Conservation (phyloP, 331 rosid species). For the Cydonia oblonga region DNA sequence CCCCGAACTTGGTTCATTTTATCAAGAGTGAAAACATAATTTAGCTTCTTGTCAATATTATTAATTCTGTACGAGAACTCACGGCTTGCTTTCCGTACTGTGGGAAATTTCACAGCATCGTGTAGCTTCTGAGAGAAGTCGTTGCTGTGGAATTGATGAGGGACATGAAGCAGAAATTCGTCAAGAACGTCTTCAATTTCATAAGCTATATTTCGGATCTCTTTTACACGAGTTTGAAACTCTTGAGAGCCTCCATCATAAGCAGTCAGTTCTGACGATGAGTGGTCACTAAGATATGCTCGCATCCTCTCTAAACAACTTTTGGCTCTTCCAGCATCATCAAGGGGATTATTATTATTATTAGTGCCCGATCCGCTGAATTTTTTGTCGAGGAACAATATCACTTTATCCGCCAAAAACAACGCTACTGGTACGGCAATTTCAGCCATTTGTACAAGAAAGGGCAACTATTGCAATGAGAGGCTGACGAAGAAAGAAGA, state of each 20-base stretch:
- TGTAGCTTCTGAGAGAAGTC: not conserved
- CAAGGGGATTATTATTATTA: too few species aligned
- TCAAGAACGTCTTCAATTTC: not conserved
- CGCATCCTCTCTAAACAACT: not conserved
- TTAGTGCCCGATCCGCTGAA: not conserved
- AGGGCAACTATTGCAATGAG: too few species aligned
- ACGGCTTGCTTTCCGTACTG: not conserved
- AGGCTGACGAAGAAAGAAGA: too few species aligned
- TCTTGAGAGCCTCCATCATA: not conserved
- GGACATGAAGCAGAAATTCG: not conserved
- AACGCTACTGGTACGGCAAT: not conserved
- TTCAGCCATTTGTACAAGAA: not conserved
- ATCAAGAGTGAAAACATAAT: rapidly evolving
- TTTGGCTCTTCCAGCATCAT: not conserved
- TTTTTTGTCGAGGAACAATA: not conserved
- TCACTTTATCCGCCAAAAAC: not conserved
- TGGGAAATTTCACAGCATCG: too few species aligned
- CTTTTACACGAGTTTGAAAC: not conserved
- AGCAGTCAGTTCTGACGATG: not conserved
- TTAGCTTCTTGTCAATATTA: not conserved
- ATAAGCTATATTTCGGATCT: not conserved
- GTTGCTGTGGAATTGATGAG: not conserved
- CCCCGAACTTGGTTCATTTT: not conserved
- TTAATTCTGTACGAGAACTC: not conserved
- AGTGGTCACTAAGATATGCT: not conserved